Percentiles rank a stretch among this genome's conserved stretches.
Evolutionary conservation across 176 grass and related monocot genomes (phyloP).

Genomic region (Phoenix roebelenii): DNA sequence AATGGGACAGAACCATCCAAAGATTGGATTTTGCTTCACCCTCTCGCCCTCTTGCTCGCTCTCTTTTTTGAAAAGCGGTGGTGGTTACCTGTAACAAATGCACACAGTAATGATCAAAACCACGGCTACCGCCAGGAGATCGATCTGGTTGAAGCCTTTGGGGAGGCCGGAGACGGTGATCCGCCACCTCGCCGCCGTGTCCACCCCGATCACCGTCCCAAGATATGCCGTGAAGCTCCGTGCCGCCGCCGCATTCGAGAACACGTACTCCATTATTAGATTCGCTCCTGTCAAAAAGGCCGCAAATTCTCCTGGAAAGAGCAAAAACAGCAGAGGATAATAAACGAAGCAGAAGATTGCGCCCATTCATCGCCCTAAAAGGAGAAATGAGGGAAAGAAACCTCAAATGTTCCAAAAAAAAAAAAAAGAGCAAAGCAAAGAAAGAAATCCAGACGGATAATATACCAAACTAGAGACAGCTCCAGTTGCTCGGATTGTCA

Average conservation of each 20-base stretch:
- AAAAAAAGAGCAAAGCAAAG: too few relatives aligned
- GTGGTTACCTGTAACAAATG: constrained; percentile 80
- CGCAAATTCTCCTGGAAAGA: constrained; percentile 60
- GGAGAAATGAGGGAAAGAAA: too few relatives aligned
- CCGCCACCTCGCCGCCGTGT: constrained; percentile 56
- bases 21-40: too few relatives aligned
- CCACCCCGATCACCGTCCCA: constrained; percentile 76
- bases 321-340: not conserved
- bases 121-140: constrained; percentile 72
- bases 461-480: too few relatives aligned
- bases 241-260: constrained; percentile 94
- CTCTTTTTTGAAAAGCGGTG: too few relatives aligned
- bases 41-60: too few relatives aligned
- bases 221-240: constrained; percentile 94
- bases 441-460: too few relatives aligned
- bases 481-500: too few relatives aligned
- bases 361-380: too few relatives aligned
- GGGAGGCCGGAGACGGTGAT: constrained; percentile 53
- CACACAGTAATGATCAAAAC: constrained; percentile 68
- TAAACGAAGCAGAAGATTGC: too few relatives aligned
- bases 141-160: constrained; percentile 67
- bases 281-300: constrained; percentile 92
- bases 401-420: too few relatives aligned
- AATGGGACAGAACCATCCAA: too few relatives aligned
- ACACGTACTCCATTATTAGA: constrained; percentile 97